phyloP scores from a whole-genome alignment of 805 yeast species.

The Candida ipomoeae region DNA sequence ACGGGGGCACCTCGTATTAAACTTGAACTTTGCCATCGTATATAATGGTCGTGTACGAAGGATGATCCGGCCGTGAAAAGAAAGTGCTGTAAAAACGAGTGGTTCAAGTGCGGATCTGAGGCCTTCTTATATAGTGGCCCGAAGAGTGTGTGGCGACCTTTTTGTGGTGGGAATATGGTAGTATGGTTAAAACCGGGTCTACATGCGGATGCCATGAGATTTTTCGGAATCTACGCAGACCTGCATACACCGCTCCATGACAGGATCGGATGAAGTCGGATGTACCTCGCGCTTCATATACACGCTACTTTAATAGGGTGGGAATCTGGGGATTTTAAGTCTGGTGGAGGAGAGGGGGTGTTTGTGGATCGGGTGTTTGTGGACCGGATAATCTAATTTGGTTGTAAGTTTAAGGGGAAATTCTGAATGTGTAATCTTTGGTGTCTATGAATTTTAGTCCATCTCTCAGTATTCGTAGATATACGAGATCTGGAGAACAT shows the following conservation, averaged over 20 bases:
- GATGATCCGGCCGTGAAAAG: too few relatives aligned
- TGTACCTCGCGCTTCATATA: not conserved
- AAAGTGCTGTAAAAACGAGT: not conserved
- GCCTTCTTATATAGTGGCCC: not conserved
- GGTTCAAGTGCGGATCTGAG: not conserved
- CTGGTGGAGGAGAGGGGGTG: too few relatives aligned
- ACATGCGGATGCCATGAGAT: not conserved
- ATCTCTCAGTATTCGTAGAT: too few relatives aligned
- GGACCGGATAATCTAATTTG: too few relatives aligned
- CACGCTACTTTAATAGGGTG: too few relatives aligned
- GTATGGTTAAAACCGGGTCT: not conserved
- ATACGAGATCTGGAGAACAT: too few relatives aligned
- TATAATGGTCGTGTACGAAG: not conserved
- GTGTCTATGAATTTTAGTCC: too few relatives aligned
- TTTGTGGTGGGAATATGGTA: not conserved
- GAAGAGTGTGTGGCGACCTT: not conserved
- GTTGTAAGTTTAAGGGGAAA: too few relatives aligned
- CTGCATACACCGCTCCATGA: not conserved
- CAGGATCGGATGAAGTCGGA: not conserved
- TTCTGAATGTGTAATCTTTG: too few relatives aligned
- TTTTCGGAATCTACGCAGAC: not conserved
- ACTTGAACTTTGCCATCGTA: constrained; percentile 12
- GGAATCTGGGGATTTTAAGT: too few relatives aligned
- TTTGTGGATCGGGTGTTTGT: too few relatives aligned
- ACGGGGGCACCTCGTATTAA: constrained; percentile 9